Conservation (phyloP, 192 early-diverging fungal genomes). For the Coemansia sp. region DNA sequence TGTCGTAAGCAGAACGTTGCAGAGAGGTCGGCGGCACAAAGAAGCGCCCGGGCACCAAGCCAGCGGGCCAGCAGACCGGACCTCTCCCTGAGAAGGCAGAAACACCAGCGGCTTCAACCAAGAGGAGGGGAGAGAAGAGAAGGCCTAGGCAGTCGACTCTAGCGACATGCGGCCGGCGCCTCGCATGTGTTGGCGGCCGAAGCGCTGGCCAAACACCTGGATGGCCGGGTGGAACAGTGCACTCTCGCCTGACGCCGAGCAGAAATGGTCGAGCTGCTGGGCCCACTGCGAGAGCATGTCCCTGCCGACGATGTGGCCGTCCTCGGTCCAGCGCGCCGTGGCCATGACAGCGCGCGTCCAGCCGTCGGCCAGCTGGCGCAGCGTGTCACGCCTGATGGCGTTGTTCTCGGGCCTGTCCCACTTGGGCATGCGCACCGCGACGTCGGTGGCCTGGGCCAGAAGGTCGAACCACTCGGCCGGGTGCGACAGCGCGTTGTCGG, state of each 20-base stretch:
- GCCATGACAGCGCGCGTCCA: slow-evolving; percentile 79
- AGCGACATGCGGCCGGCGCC: slow-evolving; percentile 15
- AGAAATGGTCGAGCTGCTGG: slow-evolving; percentile 40
- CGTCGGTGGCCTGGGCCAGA: slow-evolving; percentile 71
- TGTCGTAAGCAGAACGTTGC: no score
- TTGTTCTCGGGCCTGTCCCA: slow-evolving; percentile 79
- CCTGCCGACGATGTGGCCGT: slow-evolving; percentile 81
- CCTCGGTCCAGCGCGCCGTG: slow-evolving; percentile 67
- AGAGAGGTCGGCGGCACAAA: no score
- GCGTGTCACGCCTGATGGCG: slow-evolving; percentile 62
- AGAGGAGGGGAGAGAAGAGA: neutral
- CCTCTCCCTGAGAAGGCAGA: no score
- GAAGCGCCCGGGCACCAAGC: neutral
- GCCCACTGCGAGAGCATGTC: slow-evolving; percentile 83
- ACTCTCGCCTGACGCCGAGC: slow-evolving; percentile 27
- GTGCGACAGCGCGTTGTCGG: slow-evolving; percentile 37
- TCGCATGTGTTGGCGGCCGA: slow-evolving; percentile 24
- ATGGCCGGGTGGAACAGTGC: slow-evolving; percentile 44
- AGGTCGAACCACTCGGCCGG: slow-evolving; percentile 73
- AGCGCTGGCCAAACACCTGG: slow-evolving; percentile 45
- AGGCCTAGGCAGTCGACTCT: slow-evolving; percentile 12
- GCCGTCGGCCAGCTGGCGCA: slow-evolving; percentile 66
- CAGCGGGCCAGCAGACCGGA: neutral
- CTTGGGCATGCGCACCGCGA: slow-evolving; percentile 74
- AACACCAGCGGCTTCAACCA: no score